Evolutionary conservation across 495 filamentous ascomycete genomes (phyloP).

Genomic region (Neurospora discreta): DNA sequence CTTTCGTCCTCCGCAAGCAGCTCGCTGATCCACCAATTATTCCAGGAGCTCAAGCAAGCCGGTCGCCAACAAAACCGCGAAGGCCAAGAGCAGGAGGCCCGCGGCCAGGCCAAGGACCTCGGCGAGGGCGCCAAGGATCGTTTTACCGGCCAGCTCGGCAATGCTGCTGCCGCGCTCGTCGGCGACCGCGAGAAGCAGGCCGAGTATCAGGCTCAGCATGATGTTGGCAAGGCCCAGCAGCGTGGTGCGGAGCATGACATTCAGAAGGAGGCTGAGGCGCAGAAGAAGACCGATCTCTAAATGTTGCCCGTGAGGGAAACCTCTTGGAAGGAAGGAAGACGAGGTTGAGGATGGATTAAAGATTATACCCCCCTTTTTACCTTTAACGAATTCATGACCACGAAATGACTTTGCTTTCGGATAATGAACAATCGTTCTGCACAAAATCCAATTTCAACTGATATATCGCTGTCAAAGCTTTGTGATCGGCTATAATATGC

Average conservation of each 20-base stretch:
- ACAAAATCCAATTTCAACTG: no score
- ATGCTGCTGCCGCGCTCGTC: slow-evolving; percentile 54
- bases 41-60: slow-evolving; percentile 50
- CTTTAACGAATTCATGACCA: background rate
- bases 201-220: slow-evolving; percentile 56
- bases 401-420: background rate
- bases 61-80: slow-evolving; percentile 69
- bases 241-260: slow-evolving; percentile 78
- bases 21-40: background rate
- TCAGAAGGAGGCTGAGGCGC: slow-evolving; percentile 50
- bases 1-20: background rate
- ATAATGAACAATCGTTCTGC: background rate
- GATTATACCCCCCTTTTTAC: background rate
- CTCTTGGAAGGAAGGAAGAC: background rate
- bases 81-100: slow-evolving; percentile 73
- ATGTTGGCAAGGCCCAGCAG: slow-evolving; percentile 76
- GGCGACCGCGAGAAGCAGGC: slow-evolving; percentile 56
- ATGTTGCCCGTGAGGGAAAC: background rate
- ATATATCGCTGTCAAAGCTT: no score
- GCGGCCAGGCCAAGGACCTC: slow-evolving; percentile 71
- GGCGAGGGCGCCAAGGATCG: slow-evolving; percentile 62
- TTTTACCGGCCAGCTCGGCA: slow-evolving; percentile 58
- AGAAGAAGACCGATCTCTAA: slow-evolving; percentile 9
- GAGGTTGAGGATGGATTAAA: background rate
- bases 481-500: no score